Conservation (phyloP, 768 basidiomycete species). For the Leccinum rimulosum region DNA sequence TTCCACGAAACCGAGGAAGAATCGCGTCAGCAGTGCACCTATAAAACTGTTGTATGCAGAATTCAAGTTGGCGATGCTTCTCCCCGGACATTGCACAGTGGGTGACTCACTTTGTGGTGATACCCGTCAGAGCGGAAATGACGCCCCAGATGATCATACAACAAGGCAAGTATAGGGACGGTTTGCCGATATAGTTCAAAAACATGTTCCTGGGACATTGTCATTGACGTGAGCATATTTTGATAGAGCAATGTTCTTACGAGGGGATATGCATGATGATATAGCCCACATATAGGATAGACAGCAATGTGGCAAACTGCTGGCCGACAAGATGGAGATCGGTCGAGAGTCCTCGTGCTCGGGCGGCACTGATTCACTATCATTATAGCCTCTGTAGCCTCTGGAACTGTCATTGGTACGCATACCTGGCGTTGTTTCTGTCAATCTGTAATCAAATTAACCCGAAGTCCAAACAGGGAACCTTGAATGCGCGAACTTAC, state of each 20-base stretch:
- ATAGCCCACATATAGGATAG: conserved; percentile 63
- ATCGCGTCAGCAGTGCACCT: conserved; percentile 44
- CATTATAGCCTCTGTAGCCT: background rate
- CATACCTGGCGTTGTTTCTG: conserved; percentile 66
- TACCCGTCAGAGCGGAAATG: conserved; percentile 47
- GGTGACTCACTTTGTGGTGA: conserved; percentile 30
- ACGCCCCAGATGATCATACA: conserved; percentile 74
- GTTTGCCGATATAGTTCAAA: conserved; percentile 61
- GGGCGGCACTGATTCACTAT: conserved; percentile 50
- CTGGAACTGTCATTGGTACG: background rate
- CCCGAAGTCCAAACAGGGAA: background rate
- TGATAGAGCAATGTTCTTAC: conserved; percentile 19
- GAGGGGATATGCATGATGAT: conserved; percentile 44
- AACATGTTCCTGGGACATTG: conserved; percentile 60
- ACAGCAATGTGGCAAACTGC: conserved; percentile 66
- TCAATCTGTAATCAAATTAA: conserved; percentile 47
- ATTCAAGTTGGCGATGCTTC: background rate
- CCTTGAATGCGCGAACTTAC: conserved; percentile 12
- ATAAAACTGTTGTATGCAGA: conserved; percentile 33
- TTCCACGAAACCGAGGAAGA: conserved; percentile 54
- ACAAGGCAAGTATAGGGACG: conserved; percentile 61
- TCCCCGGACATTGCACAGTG: background rate
- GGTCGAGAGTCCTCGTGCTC: conserved; percentile 62
- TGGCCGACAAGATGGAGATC: conserved; percentile 60
- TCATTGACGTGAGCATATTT: background rate